Evolutionary conservation across 768 basidiomycete species (phyloP).

Genomic region (Artomyces pyxidatus): DNA sequence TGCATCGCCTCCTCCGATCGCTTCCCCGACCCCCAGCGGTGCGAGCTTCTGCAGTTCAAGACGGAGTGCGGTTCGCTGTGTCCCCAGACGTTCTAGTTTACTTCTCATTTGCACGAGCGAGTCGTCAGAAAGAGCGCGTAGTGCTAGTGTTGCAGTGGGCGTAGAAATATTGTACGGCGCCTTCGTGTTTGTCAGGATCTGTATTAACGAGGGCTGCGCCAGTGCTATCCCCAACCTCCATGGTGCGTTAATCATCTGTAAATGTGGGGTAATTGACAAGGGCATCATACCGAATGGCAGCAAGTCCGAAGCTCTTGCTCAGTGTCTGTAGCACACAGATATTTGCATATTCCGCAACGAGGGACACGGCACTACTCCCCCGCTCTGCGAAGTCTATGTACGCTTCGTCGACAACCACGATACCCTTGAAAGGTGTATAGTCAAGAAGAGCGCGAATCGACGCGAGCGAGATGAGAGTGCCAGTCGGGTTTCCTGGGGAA

Average conservation of each 20-base stretch:
- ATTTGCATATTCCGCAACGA: conserved; percentile 80
- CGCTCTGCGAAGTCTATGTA: conserved; percentile 87
- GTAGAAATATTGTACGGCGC: conserved; percentile 96
- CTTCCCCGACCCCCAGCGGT: conserved; percentile 49
- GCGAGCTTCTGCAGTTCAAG: conserved; percentile 37
- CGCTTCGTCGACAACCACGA: conserved; percentile 93
- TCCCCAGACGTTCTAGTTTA: conserved; percentile 52
- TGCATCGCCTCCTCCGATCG: conserved; percentile 78
- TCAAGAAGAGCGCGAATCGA: conserved; percentile 66
- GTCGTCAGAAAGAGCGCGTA: conserved; percentile 62
- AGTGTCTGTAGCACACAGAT: conserved; percentile 94
- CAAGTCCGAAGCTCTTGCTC: conserved; percentile 93
- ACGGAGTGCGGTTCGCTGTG: conserved; percentile 51
- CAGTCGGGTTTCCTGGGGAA: conserved; percentile 96
- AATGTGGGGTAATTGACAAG: not conserved
- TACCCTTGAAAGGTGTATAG: conserved; percentile 77
- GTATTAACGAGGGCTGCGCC: conserved; percentile 84
- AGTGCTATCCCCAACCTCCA: conserved; percentile 83
- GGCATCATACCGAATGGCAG: conserved; percentile 71
- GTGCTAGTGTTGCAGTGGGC: conserved; percentile 78
- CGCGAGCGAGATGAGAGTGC: conserved; percentile 70
- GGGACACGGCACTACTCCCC: conserved; percentile 51
- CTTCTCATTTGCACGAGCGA: conserved; percentile 57
- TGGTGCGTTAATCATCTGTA: not conserved
- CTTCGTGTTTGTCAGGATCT: conserved; percentile 89